Percentiles rank a stretch among this genome's conserved stretches.
Conservation (phyloP, 1,284 basidiomycete species). For the Tranzscheliella williamsii region DNA sequence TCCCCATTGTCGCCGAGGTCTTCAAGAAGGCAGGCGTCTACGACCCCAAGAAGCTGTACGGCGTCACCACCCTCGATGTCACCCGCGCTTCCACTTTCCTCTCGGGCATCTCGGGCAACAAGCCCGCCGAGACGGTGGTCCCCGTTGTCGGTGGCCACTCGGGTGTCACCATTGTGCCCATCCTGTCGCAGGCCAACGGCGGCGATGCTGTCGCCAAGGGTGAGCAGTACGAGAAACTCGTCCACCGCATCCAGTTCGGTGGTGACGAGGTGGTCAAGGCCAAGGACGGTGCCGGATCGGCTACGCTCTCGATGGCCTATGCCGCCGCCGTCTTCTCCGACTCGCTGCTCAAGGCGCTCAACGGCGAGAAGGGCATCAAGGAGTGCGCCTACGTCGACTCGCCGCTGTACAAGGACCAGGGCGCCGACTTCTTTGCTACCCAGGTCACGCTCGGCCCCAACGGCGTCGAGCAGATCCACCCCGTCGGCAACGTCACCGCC, state of each 20-base stretch:
- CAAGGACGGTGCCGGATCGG: constrained; percentile 83
- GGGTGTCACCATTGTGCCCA: constrained; percentile 92
- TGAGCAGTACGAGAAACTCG: constrained; percentile 65
- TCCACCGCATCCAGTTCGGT: constrained; percentile 86
- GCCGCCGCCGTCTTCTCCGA: constrained; percentile 67
- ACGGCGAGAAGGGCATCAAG: constrained; percentile 83
- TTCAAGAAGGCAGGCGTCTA: constrained; percentile 92
- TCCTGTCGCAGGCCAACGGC: constrained; percentile 87
- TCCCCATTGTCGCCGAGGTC: constrained; percentile 92
- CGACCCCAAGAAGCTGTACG: constrained; percentile 71
- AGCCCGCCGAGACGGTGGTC: constrained; percentile 72
- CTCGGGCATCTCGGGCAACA: constrained; percentile 67
- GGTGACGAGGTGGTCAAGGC: constrained; percentile 92
- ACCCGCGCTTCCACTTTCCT: constrained; percentile 94
- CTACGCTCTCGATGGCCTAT: constrained; percentile 87
- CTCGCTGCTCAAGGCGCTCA: constrained; percentile 80
- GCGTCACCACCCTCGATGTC: constrained; percentile 96
- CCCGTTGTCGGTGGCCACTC: constrained; percentile 96
- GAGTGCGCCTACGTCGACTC: constrained; percentile 84
- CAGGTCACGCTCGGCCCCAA: constrained; percentile 55
- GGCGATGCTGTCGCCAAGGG: constrained; percentile 66
- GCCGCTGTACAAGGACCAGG: constrained; percentile 71
- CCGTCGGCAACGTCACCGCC: constrained; percentile 52
- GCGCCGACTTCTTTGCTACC: constrained; percentile 66
- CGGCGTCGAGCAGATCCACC: constrained; percentile 59